These are phyloP conservation scores for Aspergillus quadrilineatus DNA, from an alignment of 2,329 filamentous ascomycete genomes.

Conservation along the genomic window DNA sequence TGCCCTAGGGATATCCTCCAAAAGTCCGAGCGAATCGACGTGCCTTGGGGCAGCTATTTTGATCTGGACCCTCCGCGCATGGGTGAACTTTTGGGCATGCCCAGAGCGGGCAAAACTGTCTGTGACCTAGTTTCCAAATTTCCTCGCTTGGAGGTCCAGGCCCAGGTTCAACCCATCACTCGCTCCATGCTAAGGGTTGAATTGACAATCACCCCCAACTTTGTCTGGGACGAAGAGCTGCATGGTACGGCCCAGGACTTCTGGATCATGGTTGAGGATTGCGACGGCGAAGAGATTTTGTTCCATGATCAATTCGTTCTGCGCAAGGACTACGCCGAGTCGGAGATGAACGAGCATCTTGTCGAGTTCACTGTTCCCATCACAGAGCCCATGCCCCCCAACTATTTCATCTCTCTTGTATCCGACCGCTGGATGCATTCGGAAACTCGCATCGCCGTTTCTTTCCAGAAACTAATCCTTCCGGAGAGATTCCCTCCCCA, in stretches of 20 bases:
- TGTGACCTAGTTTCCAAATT: conserved; percentile 89
- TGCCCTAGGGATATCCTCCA: conserved; percentile 83
- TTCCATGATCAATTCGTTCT: conserved; percentile 94
- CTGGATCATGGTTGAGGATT: conserved; percentile 97
- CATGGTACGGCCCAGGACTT: conserved; percentile 89
- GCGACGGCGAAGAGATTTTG: conserved; percentile 91
- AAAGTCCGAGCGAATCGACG: conserved; percentile 92
- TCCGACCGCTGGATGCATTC: conserved; percentile 99
- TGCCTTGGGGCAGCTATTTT: conserved; percentile 91
- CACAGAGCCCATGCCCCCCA: conserved; percentile 95
- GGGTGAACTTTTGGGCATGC: conserved; percentile 89
- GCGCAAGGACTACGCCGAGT: conserved; percentile 79
- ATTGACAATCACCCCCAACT: conserved; percentile 87
- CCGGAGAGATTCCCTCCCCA: conserved; percentile 95
- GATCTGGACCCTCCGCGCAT: conserved; percentile 94
- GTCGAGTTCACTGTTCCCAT: conserved; percentile 97
- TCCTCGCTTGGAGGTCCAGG: conserved; percentile 86
- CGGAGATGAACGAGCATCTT: conserved; percentile 87
- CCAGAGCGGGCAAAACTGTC: conserved; percentile 80
- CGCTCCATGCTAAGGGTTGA: conserved; percentile 89
- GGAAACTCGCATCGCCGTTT: conserved; percentile 87
- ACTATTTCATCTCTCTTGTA: conserved; percentile 94
- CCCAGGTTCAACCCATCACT: conserved; percentile 91
- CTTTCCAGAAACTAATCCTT: conserved; percentile 90
- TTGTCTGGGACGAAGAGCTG: conserved; percentile 88